These are phyloP conservation scores for Rickenella mellea DNA, from an alignment of 768 basidiomycete genomes.

Conservation along the genomic window DNA sequence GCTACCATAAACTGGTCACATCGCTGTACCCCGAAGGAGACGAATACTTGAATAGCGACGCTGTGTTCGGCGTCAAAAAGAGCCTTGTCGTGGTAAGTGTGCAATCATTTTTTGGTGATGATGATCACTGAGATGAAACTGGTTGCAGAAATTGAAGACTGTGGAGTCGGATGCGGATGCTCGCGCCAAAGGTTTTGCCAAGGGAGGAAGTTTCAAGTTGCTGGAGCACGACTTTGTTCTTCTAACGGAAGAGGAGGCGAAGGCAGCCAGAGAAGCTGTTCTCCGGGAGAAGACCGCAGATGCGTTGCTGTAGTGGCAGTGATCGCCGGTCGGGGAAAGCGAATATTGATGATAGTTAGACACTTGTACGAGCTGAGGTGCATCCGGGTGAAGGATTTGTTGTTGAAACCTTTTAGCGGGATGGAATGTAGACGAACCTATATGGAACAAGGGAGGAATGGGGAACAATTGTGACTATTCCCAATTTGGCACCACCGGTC, in stretches of 20 bases:
- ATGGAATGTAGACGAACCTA: no score
- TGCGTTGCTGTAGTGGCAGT: no score
- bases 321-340: no score
- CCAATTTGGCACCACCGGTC: no score
- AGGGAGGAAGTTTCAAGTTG: constrained; percentile 36
- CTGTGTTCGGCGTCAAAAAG: constrained; percentile 76
- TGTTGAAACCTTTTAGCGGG: no score
- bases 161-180: constrained; percentile 46
- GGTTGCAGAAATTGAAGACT: constrained; percentile 37
- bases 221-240: constrained; percentile 38
- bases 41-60: constrained; percentile 55
- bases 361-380: no score
- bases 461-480: no score
- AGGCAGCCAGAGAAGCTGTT: constrained; percentile 16
- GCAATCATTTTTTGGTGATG: not conserved
- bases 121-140: not conserved
- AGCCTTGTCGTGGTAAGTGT: constrained; percentile 63
- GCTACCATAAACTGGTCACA: constrained; percentile 64
- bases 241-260: constrained; percentile 31
- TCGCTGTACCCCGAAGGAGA: constrained; percentile 70
- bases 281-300: no score
- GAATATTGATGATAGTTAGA: no score
- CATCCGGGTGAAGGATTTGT: no score
- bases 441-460: no score
- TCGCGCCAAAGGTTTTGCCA: constrained; percentile 43